Percentiles rank a stretch among this genome's conserved stretches.
phyloP scores from a whole-genome alignment of 2,329 filamentous ascomycete genomes.

The Chrysoporthe puriensis region DNA sequence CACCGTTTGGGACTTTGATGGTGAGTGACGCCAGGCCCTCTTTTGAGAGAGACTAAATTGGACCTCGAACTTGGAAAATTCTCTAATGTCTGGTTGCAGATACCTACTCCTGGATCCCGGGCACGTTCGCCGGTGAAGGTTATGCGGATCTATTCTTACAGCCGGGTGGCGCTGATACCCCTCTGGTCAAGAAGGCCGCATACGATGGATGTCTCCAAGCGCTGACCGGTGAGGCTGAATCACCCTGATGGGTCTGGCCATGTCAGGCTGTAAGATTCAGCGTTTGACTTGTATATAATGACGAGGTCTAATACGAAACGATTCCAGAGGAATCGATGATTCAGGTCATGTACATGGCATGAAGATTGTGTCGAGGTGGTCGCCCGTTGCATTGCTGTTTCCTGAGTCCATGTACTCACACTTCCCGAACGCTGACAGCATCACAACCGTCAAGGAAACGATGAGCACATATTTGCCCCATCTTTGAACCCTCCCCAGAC shows the following conservation, averaged over 20 bases:
- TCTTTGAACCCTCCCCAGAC: too few species aligned
- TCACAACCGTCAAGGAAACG: not conserved
- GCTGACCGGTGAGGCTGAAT: constrained; percentile 3
- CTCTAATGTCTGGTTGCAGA: not conserved
- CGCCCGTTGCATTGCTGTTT: not conserved
- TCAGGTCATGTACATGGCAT: not conserved
- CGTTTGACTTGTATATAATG: not conserved
- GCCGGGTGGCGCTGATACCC: constrained; percentile 1
- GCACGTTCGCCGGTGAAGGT: constrained; percentile 41
- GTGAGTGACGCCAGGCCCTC: constrained; percentile 33
- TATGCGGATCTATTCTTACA: constrained; percentile 10
- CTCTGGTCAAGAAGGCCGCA: constrained; percentile 17
- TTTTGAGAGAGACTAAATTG: not conserved
- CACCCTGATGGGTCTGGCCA: not conserved
- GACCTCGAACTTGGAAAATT: not conserved
- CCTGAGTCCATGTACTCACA: not conserved
- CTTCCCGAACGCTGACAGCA: not conserved
- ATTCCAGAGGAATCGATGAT: not conserved
- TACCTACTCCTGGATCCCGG: constrained; percentile 44
- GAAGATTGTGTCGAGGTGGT: not conserved
- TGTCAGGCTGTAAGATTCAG: not conserved
- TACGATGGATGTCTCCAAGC: constrained; percentile 14
- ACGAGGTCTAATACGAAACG: not conserved
- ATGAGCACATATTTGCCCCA: not conserved
- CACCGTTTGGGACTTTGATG: constrained; percentile 48